A percentile compares a stretch with the other conserved stretches of the same genome.
Evolutionary conservation across 2,329 filamentous ascomycete species (phyloP).

Genomic region (Clonostachys chloroleuca): DNA sequence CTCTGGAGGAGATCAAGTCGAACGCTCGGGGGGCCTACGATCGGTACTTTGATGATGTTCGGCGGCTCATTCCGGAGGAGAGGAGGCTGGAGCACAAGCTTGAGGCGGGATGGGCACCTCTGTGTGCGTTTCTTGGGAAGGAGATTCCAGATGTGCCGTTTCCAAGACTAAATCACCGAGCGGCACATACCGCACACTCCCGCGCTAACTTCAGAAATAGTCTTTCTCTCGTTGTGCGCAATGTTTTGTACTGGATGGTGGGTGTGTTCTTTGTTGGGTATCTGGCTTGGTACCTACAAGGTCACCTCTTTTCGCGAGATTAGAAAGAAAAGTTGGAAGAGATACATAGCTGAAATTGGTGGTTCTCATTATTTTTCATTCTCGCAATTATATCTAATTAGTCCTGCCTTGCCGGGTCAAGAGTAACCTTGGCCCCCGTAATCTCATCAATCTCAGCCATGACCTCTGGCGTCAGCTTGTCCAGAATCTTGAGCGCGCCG

Average conservation of each 20-base stretch:
- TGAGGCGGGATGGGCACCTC: conserved; percentile 25
- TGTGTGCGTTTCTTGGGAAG: conserved; percentile 27
- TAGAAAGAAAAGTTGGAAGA: no score
- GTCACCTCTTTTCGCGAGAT: no score
- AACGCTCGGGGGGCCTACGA: conserved; percentile 16
- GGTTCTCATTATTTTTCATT: no score
- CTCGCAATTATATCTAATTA: neutral
- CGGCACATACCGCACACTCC: neutral
- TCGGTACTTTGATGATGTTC: conserved; percentile 17
- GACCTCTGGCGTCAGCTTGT: conserved; percentile 43
- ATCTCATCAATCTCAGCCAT: conserved; percentile 46
- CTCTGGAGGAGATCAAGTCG: conserved; percentile 9
- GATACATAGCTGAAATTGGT: no score
- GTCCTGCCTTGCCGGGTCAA: conserved; percentile 5
- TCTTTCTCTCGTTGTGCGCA: no score
- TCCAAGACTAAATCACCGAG: conserved; percentile 16
- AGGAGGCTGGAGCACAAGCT: conserved; percentile 17
- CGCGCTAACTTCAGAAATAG: no score
- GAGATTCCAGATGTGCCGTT: conserved; percentile 19
- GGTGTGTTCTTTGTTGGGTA: no score
- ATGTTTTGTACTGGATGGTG: no score
- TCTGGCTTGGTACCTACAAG: no score
- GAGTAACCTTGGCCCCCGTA: conserved; percentile 7
- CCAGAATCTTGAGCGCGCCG: conserved; percentile 35
- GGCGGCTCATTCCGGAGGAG: conserved; percentile 15